Evolutionary conservation across 352 stramenopile species (phyloP), one percentile per base, ranked within the genome.

Genomic region (Globisporangium emineosum): DNA sequence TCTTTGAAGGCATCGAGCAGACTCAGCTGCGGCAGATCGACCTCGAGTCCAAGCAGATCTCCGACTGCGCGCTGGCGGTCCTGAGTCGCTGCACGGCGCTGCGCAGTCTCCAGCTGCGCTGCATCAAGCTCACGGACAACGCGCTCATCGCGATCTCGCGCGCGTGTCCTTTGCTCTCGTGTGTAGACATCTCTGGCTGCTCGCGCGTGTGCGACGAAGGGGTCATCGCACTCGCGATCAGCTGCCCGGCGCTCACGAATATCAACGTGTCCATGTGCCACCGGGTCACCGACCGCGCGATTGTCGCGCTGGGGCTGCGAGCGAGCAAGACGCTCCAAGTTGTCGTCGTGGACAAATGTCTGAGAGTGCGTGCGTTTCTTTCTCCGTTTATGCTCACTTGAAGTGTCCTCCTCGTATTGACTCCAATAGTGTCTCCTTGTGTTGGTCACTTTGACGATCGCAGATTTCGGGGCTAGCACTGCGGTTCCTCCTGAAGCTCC

Each of bases 181-280:
- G 55, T 3, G 64, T 97, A 1, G 75, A 96, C 30, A 57, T 97
- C 3, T 79, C 83, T 0, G 89, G 89, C 19, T 96, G 88, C 63
- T 79, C 77, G 6, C 76, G 87, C 7, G 67, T 97, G 8, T 76
- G 76, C 37, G 91, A 97, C 61, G 83, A 89, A 5, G 84, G 84
- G 43, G 71, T 98, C 35, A 61, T 90, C 15, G 82, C 79, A 1
- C 65, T 97, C 8, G 81, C 76, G 1, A 61, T 45, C n/a, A 70
- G 88, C 58, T 90, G 81, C 56, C 45, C 33, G 0, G 57, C 62
- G 7, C 68, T 97, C 7, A 49, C 70, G 37, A 67, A 72, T 10
- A 62, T 97, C 17, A 82, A 97, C 66, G 60, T 97, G 47, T 83
- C 73, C 45, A 93, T 88, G 75, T 94, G 90, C 53, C 85, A 91